These are phyloP conservation scores for Dendryphion nanum DNA, from an alignment of 2,329 filamentous ascomycete genomes.

Conservation along the genomic window DNA sequence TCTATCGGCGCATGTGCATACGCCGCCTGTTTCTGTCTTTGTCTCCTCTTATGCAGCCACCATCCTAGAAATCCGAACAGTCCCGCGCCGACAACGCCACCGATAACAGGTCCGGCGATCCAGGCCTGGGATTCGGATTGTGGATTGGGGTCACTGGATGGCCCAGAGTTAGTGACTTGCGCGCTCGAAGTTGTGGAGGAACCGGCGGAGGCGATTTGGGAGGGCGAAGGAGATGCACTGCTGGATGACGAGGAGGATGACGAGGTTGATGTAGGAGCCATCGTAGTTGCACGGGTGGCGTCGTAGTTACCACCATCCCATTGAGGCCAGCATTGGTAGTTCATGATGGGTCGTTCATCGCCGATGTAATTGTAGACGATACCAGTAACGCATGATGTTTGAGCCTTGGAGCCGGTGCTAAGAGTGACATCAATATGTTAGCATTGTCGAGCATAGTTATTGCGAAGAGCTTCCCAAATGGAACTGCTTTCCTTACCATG, in stretches of 20 bases:
- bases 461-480: background rate
- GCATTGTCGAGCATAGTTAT: background rate
- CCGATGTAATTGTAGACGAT: conserved; percentile 7
- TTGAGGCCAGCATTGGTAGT: conserved; percentile 12
- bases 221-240: background rate
- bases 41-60: conserved; percentile 1
- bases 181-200: background rate
- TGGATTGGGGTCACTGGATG: too few species aligned
- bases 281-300: conserved; percentile 3
- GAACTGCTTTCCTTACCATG: conserved; percentile 3
- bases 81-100: conserved; percentile 1
- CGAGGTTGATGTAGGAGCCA: background rate
- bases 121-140: conserved; percentile 5
- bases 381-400: conserved; percentile 8
- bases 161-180: too few species aligned
- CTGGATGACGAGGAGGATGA: background rate
- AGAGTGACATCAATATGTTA: background rate
- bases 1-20: too few species aligned
- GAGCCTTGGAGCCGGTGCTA: conserved; percentile 5
- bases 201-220: background rate
- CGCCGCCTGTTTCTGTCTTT: too few species aligned
- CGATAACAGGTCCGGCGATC: conserved; percentile 6
- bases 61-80: conserved; percentile 3
- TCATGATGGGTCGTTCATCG: conserved; percentile 8
- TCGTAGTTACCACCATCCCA: conserved; percentile 9